A percentile compares a stretch with the other conserved stretches of the same genome.
phyloP scores from a whole-genome alignment of 1,284 basidiomycete genomes.

The Ceratobasidium sp. region DNA sequence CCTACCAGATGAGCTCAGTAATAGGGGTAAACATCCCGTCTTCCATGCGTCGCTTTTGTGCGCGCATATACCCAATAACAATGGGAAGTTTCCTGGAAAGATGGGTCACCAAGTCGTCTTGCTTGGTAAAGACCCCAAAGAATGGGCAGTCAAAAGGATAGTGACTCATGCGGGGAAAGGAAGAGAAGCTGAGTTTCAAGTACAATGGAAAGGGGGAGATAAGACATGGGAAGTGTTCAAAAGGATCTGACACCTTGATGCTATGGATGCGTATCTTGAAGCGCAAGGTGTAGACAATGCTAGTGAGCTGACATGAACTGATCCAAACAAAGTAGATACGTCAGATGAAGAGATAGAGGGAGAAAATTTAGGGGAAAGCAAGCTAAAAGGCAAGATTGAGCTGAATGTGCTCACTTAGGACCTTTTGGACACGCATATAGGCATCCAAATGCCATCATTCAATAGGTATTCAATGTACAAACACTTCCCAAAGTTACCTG shows the following conservation, averaged over 20 bases:
- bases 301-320: neutral
- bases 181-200: constrained; percentile 49
- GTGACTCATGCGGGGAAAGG: constrained; percentile 51
- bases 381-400: neutral
- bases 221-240: constrained; percentile 51
- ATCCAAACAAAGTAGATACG: neutral
- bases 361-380: neutral
- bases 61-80: constrained; percentile 30
- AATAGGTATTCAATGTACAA: too few species aligned
- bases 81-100: constrained; percentile 35
- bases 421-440: too few species aligned
- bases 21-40: constrained; percentile 47
- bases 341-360: neutral
- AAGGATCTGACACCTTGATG: constrained; percentile 45
- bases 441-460: too few species aligned
- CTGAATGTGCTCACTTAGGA: too few species aligned
- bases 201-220: constrained; percentile 55
- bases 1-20: constrained; percentile 48
- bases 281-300: constrained; percentile 38
- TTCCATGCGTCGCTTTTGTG: constrained; percentile 47
- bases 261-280: constrained; percentile 48
- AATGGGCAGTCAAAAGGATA: constrained; percentile 55
- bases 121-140: constrained; percentile 42
- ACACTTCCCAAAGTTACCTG: too few species aligned
- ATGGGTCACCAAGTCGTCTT: neutral